Conservation (phyloP, 2,329 filamentous ascomycete species). For the Grosmannia clavigera region DNA sequence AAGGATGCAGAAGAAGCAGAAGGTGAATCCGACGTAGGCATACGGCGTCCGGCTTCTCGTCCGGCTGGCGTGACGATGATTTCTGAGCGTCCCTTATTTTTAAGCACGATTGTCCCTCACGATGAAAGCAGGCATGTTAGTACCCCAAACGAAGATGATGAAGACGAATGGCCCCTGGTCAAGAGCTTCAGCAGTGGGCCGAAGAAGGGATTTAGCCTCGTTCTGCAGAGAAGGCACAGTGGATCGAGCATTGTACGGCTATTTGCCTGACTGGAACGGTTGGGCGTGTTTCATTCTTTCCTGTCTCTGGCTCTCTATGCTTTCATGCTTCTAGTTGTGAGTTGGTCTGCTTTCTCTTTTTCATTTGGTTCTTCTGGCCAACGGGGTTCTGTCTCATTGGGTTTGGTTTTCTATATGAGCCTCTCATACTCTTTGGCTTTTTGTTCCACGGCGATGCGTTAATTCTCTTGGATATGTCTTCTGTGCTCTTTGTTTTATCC, state of each 20-base stretch:
- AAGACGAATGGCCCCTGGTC: background rate
- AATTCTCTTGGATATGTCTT: background rate
- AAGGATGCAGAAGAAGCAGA: slow-evolving; percentile 41
- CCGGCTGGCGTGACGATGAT: background rate
- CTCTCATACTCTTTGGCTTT: background rate
- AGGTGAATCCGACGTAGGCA: slow-evolving; percentile 25
- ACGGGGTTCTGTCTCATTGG: background rate
- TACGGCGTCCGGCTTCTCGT: background rate
- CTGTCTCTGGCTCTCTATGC: background rate
- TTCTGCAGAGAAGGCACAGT: background rate
- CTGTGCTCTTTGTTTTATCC: background rate
- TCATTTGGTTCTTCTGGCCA: background rate
- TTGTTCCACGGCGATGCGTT: slow-evolving; percentile 17
- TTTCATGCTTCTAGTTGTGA: background rate
- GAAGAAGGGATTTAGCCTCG: background rate
- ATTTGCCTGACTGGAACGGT: background rate
- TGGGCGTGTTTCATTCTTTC: slow-evolving; percentile 2
- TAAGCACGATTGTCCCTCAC: background rate
- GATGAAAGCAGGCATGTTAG: background rate
- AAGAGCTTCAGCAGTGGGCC: background rate
- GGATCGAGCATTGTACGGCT: background rate
- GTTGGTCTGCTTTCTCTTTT: background rate
- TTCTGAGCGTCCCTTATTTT: background rate
- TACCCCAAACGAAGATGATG: background rate
- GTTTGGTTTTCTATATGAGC: background rate